phyloP scores from a whole-genome alignment of 768 basidiomycete species.

The Boletus rubescentipes region DNA sequence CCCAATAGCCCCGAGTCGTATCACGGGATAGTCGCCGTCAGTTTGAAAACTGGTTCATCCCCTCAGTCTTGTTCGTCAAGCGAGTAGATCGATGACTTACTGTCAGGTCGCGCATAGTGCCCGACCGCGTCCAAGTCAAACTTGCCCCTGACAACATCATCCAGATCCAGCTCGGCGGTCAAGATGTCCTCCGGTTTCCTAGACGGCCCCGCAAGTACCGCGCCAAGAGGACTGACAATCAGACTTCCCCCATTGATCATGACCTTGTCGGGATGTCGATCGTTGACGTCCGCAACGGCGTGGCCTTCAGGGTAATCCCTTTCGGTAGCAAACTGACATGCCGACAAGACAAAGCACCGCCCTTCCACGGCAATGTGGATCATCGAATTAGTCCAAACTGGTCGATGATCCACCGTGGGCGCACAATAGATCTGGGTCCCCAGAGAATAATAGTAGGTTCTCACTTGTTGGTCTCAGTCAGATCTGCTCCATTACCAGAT shows the following conservation, averaged over 20 bases:
- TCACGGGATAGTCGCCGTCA: constrained; percentile 14
- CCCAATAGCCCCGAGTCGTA: background rate
- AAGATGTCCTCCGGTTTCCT: constrained; percentile 51
- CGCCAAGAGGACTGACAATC: constrained; percentile 58
- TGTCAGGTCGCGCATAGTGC: constrained; percentile 59
- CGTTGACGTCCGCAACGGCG: constrained; percentile 38
- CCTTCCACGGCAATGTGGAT: constrained; percentile 65
- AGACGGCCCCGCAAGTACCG: constrained; percentile 59
- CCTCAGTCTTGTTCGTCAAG: constrained; percentile 6
- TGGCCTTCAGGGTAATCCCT: constrained; percentile 52
- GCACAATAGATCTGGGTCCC: constrained; percentile 64
- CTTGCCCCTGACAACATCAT: constrained; percentile 55
- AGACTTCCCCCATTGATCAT: constrained; percentile 64
- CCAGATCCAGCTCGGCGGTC: constrained; percentile 57
- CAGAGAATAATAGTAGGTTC: constrained; percentile 57
- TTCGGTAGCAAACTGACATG: constrained; percentile 57
- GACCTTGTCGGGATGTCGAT: constrained; percentile 44
- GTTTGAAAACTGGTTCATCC: constrained; percentile 27
- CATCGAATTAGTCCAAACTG: constrained; percentile 58
- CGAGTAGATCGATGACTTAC: constrained; percentile 34
- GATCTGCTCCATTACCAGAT: background rate
- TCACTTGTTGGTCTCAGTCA: constrained; percentile 38
- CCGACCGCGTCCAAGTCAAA: constrained; percentile 63
- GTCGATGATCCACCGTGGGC: constrained; percentile 62
- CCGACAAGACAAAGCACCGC: constrained; percentile 65